Evolutionary conservation across 768 basidiomycete genomes (phyloP).

Genomic region (Kwoniella europaea): DNA sequence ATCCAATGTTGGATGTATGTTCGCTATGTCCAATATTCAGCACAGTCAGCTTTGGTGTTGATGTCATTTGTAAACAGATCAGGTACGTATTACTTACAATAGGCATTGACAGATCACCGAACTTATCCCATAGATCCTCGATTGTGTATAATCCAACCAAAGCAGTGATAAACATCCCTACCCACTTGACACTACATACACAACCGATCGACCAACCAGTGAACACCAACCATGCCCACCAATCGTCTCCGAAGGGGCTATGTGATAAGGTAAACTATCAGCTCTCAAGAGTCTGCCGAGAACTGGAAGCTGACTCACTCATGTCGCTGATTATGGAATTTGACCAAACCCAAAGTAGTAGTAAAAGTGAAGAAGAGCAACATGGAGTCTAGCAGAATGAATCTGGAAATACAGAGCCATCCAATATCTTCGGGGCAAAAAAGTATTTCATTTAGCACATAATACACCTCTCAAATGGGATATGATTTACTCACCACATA

Average conservation of each 20-base stretch:
- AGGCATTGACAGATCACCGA: constrained; percentile 91
- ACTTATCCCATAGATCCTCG: constrained; percentile 98
- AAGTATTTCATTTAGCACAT: neutral
- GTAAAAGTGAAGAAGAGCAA: constrained; percentile 98
- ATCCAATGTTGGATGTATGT: constrained; percentile 90
- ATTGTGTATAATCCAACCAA: constrained; percentile 94
- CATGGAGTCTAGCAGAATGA: constrained; percentile 98
- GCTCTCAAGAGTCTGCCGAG: neutral
- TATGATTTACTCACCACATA: constrained; percentile 69
- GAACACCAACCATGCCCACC: constrained; percentile 94
- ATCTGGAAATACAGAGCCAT: constrained; percentile 95
- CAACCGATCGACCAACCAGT: constrained; percentile 95
- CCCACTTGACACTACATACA: constrained; percentile 95
- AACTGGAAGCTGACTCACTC: constrained; percentile 65
- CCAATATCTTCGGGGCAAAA: constrained; percentile 72
- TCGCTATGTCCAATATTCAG: no score
- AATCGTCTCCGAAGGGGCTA: constrained; percentile 91
- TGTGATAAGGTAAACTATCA: constrained; percentile 1
- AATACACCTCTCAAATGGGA: neutral
- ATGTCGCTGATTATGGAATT: constrained; percentile 96
- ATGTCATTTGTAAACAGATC: no score
- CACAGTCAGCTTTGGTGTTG: no score
- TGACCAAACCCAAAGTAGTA: constrained; percentile 90
- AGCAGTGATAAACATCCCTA: constrained; percentile 93
- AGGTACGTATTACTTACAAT: no score